phyloP scores from a whole-genome alignment of 129 eudicot genomes.

The Centrapalus pauciflorus region DNA sequence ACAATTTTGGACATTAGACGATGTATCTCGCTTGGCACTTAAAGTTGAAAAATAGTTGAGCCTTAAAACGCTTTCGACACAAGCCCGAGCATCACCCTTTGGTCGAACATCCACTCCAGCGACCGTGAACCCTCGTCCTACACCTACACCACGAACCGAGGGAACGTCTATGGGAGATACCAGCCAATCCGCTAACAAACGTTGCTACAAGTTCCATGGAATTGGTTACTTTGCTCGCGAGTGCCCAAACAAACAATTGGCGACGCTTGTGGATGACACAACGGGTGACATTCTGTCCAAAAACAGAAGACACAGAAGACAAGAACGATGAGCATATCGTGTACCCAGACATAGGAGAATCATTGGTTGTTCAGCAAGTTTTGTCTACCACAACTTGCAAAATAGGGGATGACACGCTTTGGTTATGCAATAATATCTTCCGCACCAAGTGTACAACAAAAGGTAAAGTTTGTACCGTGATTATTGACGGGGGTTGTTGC shows the following conservation, averaged over 20 bases:
- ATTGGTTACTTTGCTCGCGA: neutral
- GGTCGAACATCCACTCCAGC: neutral
- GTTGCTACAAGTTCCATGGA: constrained; percentile 16
- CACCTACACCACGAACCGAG: neutral
- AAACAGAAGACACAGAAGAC: neutral
- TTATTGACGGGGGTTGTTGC: neutral
- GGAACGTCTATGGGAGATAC: neutral
- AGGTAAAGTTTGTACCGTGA: neutral
- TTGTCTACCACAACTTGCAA: neutral
- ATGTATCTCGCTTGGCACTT: constrained; percentile 5
- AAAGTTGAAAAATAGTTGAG: constrained; percentile 11
- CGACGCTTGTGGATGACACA: neutral
- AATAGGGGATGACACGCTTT: neutral
- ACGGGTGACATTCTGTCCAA: neutral
- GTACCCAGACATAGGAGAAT: neutral
- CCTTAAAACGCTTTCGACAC: neutral
- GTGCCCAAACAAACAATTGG: constrained; percentile 4
- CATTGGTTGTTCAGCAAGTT: neutral
- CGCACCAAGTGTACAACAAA: neutral
- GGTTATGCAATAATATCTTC: neutral
- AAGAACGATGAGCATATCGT: neutral
- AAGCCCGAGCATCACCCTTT: neutral
- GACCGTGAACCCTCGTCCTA: neutral
- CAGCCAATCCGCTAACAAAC: neutral
- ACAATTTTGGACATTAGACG: constrained; percentile 10